Evolutionary conservation across 345 rosid genomes (phyloP), one percentile per base, ranked within the genome.

Genomic region (Streptanthus diversifolius): DNA sequence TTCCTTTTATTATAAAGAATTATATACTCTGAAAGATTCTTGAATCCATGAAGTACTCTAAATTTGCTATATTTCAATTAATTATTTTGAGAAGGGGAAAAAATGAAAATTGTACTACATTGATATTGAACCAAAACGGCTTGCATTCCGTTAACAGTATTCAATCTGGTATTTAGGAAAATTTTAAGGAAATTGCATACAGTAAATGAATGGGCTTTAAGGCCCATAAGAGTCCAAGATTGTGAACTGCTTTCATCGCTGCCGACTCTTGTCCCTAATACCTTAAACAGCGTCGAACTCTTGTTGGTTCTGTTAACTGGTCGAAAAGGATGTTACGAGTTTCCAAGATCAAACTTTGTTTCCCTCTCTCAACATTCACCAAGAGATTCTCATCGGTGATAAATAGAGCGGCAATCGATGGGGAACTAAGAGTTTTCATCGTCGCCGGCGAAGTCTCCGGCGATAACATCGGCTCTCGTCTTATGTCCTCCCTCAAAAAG

Each of bases 391-490:
- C 71, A 11, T 83, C 83, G 4, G 71, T 86, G 27, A 40, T 79
- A 7, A 90, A 85, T 2, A 72, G n/a, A 44, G 96, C 89, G 14
- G 71, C 68, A 41, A 73, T 63, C 36, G 93, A 88, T 55, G 95
- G 90, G 13, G 97, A 95, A 80, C 84, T 95, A 6, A 90, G 91
- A 39, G 84, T 87, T 39, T 93, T 91, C 78, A 51, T 91, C 45
- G 87, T 89, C 54, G 83, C 97, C 13, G 99, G 97, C 8, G 99
- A 95, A 79, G 95, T 90, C 66, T 91, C 97, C 29, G 99, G 97
- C 24, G 97, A 95, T 68, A 71, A 87, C 63, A 87, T 95, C 24
- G 96, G 78, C 37, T 87, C 91, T 72, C 96, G 96, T 72, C 95
- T 95, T 62, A 95, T 91, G 96, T 40, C 82, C 10, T 86, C 96